These are phyloP conservation scores for Fagopyrum homotropicum DNA, from an alignment of 148 eudicot species.

Conservation along the genomic window DNA sequence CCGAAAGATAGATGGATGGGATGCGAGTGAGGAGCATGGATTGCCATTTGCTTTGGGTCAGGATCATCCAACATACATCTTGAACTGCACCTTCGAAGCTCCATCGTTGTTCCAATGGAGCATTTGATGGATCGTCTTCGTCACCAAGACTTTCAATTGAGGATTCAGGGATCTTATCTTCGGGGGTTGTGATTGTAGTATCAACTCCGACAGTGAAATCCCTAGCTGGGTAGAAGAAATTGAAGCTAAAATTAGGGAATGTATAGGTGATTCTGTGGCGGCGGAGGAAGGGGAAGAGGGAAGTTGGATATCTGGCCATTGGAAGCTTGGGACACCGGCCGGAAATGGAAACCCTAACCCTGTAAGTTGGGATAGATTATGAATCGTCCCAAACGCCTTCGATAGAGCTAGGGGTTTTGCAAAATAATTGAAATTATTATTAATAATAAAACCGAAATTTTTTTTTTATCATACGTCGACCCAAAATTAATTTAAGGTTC, in stretches of 20 bases:
- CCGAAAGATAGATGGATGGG: constrained; percentile 38
- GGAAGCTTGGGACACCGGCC: too few species aligned
- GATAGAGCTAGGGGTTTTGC: too few species aligned
- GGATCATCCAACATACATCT: constrained; percentile 35
- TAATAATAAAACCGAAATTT: too few species aligned
- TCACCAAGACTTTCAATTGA: not conserved
- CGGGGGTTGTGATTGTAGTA: not conserved
- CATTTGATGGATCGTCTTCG: not conserved
- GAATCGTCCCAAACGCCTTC: too few species aligned
- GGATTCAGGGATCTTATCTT: constrained; percentile 7
- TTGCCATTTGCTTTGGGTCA: constrained; percentile 67
- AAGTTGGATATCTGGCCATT: constrained; percentile 38
- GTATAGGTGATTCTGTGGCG: constrained; percentile 24
- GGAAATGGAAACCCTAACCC: not conserved
- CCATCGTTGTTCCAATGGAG: not conserved
- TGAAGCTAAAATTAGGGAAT: not conserved
- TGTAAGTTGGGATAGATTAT: too few species aligned
- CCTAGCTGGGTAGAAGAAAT: not conserved
- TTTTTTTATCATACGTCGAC: too few species aligned
- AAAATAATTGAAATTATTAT: too few species aligned
- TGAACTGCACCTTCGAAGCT: constrained; percentile 28
- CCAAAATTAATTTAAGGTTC: too few species aligned
- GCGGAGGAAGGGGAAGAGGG: constrained; percentile 25
- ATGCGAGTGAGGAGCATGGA: constrained; percentile 35
- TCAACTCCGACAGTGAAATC: not conserved